A percentile compares a stretch with the other conserved stretches of the same genome.
These are phyloP conservation scores for Straminergon stramineum DNA, from an alignment of 225 moss, liverwort and hornwort species.

Conservation along the genomic window DNA sequence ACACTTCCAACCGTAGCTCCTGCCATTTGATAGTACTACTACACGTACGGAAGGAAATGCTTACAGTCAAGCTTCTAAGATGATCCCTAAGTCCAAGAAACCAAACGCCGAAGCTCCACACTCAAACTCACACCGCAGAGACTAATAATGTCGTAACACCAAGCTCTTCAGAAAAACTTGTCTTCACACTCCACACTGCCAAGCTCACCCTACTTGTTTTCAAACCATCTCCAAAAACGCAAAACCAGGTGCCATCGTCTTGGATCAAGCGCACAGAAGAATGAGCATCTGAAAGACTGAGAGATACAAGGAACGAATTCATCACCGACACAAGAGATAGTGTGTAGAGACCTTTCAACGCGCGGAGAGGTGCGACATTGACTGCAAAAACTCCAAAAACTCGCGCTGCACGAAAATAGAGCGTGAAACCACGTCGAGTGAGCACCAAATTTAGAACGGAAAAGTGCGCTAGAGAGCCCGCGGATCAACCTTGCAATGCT, in stretches of 20 bases:
- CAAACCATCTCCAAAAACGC: not conserved
- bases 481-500: constrained; percentile 24
- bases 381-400: not conserved
- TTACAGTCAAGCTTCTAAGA: not conserved
- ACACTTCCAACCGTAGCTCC: not conserved
- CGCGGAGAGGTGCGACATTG: constrained; percentile 16
- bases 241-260: not conserved
- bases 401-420: not conserved
- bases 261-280: not conserved
- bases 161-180: not conserved
- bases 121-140: not conserved
- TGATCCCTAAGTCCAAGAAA: not conserved
- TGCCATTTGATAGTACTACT: not conserved
- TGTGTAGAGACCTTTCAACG: constrained; percentile 17
- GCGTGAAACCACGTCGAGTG: constrained; percentile 1
- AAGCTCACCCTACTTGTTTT: not conserved
- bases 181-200: not conserved
- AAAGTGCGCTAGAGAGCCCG: not conserved
- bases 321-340: constrained; percentile 15
- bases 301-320: not conserved
- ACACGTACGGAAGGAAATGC: not conserved
- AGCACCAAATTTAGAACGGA: constrained; percentile 30
- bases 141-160: not conserved
- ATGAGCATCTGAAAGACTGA: not conserved
- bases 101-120: not conserved